phyloP scores from a whole-genome alignment of 345 rosid genomes.

The Eucalyptus cladocalyx region DNA sequence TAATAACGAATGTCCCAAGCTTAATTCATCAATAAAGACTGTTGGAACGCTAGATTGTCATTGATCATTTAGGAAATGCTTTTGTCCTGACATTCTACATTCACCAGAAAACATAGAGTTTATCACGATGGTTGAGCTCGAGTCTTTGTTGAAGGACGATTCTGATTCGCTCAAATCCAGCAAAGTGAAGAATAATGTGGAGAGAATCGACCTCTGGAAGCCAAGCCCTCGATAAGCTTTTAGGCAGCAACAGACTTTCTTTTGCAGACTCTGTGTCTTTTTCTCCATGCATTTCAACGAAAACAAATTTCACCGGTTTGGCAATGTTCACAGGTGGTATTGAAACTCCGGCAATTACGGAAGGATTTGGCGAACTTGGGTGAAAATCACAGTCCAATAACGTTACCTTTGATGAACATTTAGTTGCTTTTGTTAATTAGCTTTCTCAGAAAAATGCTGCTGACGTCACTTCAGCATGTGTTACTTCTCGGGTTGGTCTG shows the following conservation, averaged over 20 bases:
- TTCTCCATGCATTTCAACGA: background rate
- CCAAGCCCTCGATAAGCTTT: constrained; percentile 89
- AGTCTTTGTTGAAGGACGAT: too few relatives aligned
- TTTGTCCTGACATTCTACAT: background rate
- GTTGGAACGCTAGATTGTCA: background rate
- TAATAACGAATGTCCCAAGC: background rate
- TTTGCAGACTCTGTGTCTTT: background rate
- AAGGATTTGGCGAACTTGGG: background rate
- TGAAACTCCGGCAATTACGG: background rate
- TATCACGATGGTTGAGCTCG: too few relatives aligned
- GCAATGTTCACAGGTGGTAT: background rate
- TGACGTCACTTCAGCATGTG: constrained; percentile 39
- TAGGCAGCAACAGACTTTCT: constrained; percentile 39
- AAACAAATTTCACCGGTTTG: background rate
- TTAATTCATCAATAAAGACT: background rate
- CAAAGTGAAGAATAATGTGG: too few relatives aligned
- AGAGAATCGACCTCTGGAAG: constrained; percentile 86
- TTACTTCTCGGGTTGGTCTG: constrained; percentile 65
- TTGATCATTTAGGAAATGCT: background rate
- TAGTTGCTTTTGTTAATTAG: background rate
- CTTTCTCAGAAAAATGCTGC: background rate
- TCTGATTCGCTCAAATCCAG: too few relatives aligned
- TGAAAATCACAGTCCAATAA: background rate
- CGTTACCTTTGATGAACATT: background rate
- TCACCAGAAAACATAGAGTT: background rate